These are phyloP conservation scores for Tilletia caries DNA, from an alignment of 1,284 basidiomycete genomes.

Conservation along the genomic window DNA sequence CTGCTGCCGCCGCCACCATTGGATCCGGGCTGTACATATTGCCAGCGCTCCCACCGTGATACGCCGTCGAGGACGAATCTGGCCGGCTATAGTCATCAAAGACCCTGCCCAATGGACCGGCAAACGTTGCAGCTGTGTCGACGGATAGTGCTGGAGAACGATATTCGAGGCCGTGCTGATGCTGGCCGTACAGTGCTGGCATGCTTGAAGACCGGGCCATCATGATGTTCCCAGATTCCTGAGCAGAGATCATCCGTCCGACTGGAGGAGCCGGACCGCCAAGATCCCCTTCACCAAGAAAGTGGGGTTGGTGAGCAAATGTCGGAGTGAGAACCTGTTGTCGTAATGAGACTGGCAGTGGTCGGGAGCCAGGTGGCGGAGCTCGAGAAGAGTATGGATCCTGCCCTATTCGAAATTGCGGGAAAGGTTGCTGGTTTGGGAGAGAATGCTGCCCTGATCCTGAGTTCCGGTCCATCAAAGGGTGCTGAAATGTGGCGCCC, in stretches of 20 bases:
- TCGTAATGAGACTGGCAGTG: background rate
- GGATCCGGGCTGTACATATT: background rate
- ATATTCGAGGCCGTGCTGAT: background rate
- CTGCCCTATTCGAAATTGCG: background rate
- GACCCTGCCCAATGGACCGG: background rate
- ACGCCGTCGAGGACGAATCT: background rate
- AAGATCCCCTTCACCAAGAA: background rate
- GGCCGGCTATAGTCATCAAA: background rate
- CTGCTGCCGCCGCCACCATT: too few species aligned
- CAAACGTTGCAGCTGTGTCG: background rate
- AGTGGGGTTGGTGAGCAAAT: background rate
- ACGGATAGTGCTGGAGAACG: background rate
- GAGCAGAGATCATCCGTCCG: background rate
- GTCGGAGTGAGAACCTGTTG: conserved; percentile 10
- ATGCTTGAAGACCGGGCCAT: background rate
- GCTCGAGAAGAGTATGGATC: too few species aligned
- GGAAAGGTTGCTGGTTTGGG: background rate
- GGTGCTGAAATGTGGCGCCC: background rate
- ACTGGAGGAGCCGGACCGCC: too few species aligned
- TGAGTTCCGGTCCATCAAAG: background rate
- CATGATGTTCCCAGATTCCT: background rate
- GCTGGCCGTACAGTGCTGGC: background rate
- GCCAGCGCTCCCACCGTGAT: too few species aligned
- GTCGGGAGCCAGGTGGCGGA: background rate
- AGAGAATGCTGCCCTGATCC: background rate